These are phyloP conservation scores for Neurospora sp. DNA, from an alignment of 495 filamentous ascomycete genomes.

Conservation along the genomic window DNA sequence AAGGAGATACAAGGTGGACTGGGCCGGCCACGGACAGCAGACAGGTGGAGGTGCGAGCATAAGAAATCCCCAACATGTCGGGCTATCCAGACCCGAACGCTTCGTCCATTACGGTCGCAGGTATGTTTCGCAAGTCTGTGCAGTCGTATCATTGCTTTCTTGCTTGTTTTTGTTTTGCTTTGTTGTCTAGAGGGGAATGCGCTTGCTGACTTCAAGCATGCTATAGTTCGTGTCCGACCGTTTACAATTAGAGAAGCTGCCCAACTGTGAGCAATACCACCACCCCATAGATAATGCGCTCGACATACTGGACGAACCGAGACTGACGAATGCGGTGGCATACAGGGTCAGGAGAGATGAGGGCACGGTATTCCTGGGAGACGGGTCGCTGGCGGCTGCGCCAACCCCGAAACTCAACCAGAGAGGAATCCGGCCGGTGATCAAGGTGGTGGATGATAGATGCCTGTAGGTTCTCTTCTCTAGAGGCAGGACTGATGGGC, in stretches of 20 bases:
- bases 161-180: background rate
- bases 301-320: background rate
- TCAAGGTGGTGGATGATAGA: conserved; percentile 93
- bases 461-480: conserved; percentile 64
- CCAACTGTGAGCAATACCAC: conserved; percentile 40
- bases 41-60: conserved; percentile 3
- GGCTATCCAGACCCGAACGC: conserved; percentile 26
- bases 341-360: conserved; percentile 65
- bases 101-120: conserved; percentile 52
- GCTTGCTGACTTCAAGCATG: conserved; percentile 14
- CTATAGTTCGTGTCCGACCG: conserved; percentile 77
- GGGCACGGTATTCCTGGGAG: conserved; percentile 82
- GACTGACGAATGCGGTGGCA: conserved; percentile 20
- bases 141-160: background rate
- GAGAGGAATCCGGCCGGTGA: conserved; percentile 80
- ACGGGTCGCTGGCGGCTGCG: conserved; percentile 79
- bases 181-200: background rate
- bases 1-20: background rate
- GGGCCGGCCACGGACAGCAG: background rate
- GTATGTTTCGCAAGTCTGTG: conserved; percentile 21
- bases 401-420: conserved; percentile 76
- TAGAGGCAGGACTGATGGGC: background rate
- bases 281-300: background rate
- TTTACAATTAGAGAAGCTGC: conserved; percentile 76
- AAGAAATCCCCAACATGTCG: conserved; percentile 15